A percentile compares a stretch with the other conserved stretches of the same genome.
Conservation (phyloP, 108 stramenopile genomes). For the Cyclotella kingstonii region DNA sequence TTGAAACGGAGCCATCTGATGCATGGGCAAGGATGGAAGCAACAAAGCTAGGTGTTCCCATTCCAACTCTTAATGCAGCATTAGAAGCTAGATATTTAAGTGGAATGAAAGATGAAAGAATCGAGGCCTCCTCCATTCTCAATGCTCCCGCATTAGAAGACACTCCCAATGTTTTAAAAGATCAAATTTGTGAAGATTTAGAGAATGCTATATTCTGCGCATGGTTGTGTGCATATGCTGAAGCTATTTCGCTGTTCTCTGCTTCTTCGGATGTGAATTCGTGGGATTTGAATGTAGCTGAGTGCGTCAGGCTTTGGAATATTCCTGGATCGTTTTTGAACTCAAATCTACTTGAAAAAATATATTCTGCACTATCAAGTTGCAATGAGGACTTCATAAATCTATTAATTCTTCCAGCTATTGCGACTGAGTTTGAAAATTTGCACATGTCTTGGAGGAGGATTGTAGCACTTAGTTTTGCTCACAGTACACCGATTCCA, state of each 20-base stretch:
- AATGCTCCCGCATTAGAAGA: slow-evolving; percentile 53
- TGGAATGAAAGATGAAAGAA: slow-evolving; percentile 75
- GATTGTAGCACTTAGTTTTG: slow-evolving; percentile 78
- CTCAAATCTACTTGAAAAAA: slow-evolving; percentile 75
- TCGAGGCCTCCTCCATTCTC: slow-evolving; percentile 56
- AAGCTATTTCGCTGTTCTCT: slow-evolving; percentile 86
- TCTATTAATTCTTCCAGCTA: slow-evolving; percentile 78
- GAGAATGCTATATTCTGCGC: slow-evolving; percentile 85
- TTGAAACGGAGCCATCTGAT: slow-evolving; percentile 88
- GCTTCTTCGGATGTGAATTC: slow-evolving; percentile 69
- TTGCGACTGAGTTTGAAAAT: slow-evolving; percentile 60
- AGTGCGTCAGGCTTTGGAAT: slow-evolving; percentile 90
- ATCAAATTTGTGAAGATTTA: slow-evolving; percentile 80
- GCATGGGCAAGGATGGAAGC: slow-evolving; percentile 89
- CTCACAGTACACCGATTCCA: slow-evolving; percentile 80
- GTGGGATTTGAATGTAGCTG: slow-evolving; percentile 85
- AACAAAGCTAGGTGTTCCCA: slow-evolving; percentile 75
- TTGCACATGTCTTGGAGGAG: slow-evolving; percentile 80
- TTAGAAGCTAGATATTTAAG: slow-evolving; percentile 85
- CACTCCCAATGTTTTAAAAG: slow-evolving; percentile 67
- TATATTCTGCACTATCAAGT: slow-evolving; percentile 65
- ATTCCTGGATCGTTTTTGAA: slow-evolving; percentile 91
- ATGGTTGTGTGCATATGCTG: slow-evolving; percentile 91
- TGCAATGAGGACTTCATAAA: slow-evolving; percentile 59
- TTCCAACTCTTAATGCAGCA: slow-evolving; percentile 81